Base-by-base conservation (phyloP, 805 yeast genomes). In the Candida taoyuanica region DNA sequence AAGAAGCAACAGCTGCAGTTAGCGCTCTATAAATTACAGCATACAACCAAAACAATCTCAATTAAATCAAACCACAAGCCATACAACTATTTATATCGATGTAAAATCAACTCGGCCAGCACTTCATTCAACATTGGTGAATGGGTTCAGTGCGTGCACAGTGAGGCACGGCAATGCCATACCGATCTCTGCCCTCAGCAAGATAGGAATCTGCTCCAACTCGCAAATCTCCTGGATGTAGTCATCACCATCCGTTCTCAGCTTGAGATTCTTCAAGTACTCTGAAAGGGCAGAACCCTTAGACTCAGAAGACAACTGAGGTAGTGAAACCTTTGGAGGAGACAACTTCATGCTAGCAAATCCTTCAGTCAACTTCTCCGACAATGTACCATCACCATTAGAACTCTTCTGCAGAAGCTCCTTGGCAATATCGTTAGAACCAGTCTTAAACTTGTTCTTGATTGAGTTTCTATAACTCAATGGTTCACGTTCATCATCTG, bases 111-210 rank as follows among this genome's bases (percentile, higher is more conserved):
- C 24, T 21, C 7, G 13, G 28, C 8, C 9, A 9, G 7, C 14
- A 6, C 14, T 15, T 39, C 33, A 51, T 38, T 51, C 51, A 19
- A 24, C 38, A 30, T 54, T 58, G 14, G 59, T 65, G 58, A 89
- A 91, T 23, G 98, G 98, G 54, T 91, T 91, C 55, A 89, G 68
- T 7, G 91, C 84, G 52, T 96, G 75, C 13, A 93, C 96, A 3
- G 96, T 86, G 52, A 91, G 71, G 60, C 97, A 91, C 14, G 98
- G 98, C 37, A 91, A 69, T 3, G 96, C 91, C 89, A 87, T 87
- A 35, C 96, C 97, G 36, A 88, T 77, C 59, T 89, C 98, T 0
- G 96, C 87, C 53, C 96, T 72, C 47, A 93, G 68, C 44, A 91
- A 67, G 23, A 91, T 78, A 8, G 98, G 98, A 34, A 91, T 82